Percentiles rank a stretch among this genome's conserved stretches.
Evolutionary conservation across 345 rosid species (phyloP).

Genomic region (Geranium rotundifolium): DNA sequence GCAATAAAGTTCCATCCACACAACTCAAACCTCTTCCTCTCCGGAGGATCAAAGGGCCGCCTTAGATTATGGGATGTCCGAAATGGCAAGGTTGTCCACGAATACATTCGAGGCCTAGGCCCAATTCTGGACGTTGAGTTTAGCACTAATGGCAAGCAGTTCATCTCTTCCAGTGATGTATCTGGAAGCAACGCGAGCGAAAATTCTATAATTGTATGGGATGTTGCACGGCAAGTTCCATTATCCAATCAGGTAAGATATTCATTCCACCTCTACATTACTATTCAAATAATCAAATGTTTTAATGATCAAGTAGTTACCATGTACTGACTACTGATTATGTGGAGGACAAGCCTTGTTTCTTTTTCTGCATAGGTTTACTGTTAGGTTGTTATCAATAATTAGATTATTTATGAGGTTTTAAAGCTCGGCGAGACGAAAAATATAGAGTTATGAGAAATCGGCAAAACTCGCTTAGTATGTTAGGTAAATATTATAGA

Average conservation of each 20-base stretch:
- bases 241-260: constrained; percentile 71
- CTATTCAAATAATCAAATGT: neutral
- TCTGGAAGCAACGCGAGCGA: constrained; percentile 60
- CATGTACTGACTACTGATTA: neutral
- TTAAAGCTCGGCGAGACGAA: too few relatives aligned
- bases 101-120: constrained; percentile 48
- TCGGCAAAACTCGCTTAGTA: too few relatives aligned
- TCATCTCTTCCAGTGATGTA: constrained; percentile 76
- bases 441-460: too few relatives aligned
- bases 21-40: constrained; percentile 56
- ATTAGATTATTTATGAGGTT: too few relatives aligned
- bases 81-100: constrained; percentile 38
- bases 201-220: constrained; percentile 75
- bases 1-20: constrained; percentile 59
- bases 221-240: constrained; percentile 54
- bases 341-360: too few relatives aligned
- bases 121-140: constrained; percentile 80
- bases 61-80: constrained; percentile 81
- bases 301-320: constrained; percentile 4
- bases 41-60: constrained; percentile 67
- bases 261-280: constrained; percentile 1
- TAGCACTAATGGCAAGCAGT: constrained; percentile 43
- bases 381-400: too few relatives aligned
- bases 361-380: too few relatives aligned
- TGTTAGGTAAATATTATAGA: too few relatives aligned